phyloP scores from a whole-genome alignment of 768 basidiomycete species.

The Auricularia heimuer region DNA sequence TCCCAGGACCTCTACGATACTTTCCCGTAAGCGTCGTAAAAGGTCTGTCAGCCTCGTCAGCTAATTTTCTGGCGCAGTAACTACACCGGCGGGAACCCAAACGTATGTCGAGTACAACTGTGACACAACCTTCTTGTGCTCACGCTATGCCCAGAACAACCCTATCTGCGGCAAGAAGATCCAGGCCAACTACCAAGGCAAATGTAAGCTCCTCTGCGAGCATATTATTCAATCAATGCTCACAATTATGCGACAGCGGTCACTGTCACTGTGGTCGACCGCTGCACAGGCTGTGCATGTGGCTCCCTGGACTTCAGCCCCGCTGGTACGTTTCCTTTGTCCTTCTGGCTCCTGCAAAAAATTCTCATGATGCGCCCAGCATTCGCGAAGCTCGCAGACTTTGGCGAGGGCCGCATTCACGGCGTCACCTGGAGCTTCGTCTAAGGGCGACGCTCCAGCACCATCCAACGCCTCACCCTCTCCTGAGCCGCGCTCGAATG shows the following conservation, averaged over 20 bases:
- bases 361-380: slow-evolving; percentile 19
- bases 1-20: slow-evolving; percentile 46
- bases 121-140: background rate
- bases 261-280: slow-evolving; percentile 45
- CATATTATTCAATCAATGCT: slow-evolving; percentile 34
- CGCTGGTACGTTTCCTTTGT: background rate
- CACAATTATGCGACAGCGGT: slow-evolving; percentile 23
- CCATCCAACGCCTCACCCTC: background rate
- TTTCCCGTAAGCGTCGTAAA: slow-evolving; percentile 40
- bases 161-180: slow-evolving; percentile 54
- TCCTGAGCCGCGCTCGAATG: background rate
- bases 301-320: slow-evolving; percentile 48
- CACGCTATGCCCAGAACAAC: slow-evolving; percentile 28
- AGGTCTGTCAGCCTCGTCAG: background rate
- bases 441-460: slow-evolving; percentile 9
- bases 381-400: slow-evolving; percentile 39
- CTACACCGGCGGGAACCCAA: slow-evolving; percentile 52
- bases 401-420: slow-evolving; percentile 39
- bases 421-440: slow-evolving; percentile 42
- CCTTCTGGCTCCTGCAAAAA: too few relatives aligned
- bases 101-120: slow-evolving; percentile 18
- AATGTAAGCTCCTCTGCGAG: background rate
- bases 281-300: slow-evolving; percentile 45
- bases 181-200: slow-evolving; percentile 19
- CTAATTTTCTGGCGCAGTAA: slow-evolving; percentile 28